Percentiles rank a stretch among this genome's conserved stretches.
Evolutionary conservation across 176 grass and related monocot genomes (phyloP).

Genomic region (Triticum monococcum): DNA sequence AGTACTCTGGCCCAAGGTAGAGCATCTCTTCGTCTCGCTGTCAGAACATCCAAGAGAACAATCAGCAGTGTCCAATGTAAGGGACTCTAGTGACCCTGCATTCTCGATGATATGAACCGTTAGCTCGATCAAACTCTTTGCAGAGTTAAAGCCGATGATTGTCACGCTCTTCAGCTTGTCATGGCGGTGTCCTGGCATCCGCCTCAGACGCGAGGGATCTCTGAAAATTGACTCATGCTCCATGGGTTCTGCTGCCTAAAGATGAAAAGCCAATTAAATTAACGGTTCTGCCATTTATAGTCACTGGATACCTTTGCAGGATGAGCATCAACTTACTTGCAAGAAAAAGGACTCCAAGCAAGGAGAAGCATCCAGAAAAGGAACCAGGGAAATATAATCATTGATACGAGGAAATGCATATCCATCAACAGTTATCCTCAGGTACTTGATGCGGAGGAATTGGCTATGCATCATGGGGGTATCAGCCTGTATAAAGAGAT

Average conservation of each 20-base stretch:
- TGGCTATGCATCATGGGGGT: neutral
- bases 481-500: neutral
- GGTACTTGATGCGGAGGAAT: neutral
- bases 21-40: neutral
- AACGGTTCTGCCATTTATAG: neutral
- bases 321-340: neutral
- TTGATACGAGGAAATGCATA: neutral
- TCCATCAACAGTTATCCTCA: neutral
- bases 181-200: neutral
- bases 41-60: neutral
- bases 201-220: neutral
- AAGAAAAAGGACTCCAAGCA: neutral
- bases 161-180: neutral
- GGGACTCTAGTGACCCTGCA: neutral
- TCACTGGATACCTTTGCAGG: neutral
- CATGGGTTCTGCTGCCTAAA: neutral
- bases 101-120: neutral
- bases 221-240: neutral
- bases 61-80: neutral
- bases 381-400: neutral
- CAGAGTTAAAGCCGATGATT: neutral
- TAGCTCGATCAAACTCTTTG: neutral
- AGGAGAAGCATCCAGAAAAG: neutral
- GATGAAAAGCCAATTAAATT: neutral
- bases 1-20: neutral